phyloP scores from a whole-genome alignment of 108 stramenopile genomes.

The Fistulifera pelliculosa region DNA sequence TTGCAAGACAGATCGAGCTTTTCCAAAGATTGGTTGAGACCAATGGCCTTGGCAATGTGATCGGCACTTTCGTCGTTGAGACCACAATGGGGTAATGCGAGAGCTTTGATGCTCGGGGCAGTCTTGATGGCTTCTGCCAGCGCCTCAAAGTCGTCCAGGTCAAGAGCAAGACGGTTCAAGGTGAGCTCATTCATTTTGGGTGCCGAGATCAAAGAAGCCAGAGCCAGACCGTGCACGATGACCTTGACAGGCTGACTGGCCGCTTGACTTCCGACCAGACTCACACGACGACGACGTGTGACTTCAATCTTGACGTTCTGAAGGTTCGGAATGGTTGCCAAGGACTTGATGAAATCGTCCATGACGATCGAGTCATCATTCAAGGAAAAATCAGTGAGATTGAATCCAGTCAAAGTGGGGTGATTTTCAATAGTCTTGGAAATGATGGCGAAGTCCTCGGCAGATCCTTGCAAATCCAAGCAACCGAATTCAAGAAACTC shows the following conservation, averaged over 20 bases:
- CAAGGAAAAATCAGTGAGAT: constrained; percentile 4
- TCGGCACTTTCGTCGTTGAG: constrained; percentile 1
- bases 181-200: constrained; percentile 3
- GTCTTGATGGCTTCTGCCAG: constrained; percentile 8
- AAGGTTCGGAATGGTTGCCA: constrained; percentile 5
- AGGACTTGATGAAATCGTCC: not conserved
- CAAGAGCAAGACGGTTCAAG: constrained; percentile 3
- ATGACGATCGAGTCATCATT: constrained; percentile 6
- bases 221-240: not conserved
- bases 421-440: constrained; percentile 5
- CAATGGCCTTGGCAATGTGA: constrained; percentile 3
- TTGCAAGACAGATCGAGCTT: constrained; percentile 15
- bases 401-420: not conserved
- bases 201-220: constrained; percentile 3
- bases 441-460: constrained; percentile 5
- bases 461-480: constrained; percentile 4
- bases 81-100: constrained; percentile 8
- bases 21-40: constrained; percentile 7
- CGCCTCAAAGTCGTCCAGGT: constrained; percentile 2
- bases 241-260: constrained; percentile 5
- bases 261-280: not conserved
- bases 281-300: not conserved
- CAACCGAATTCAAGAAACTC: constrained; percentile 4
- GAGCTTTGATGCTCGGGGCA: constrained; percentile 1
- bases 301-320: constrained; percentile 11